phyloP scores from a whole-genome alignment of 2,329 filamentous ascomycete genomes.

The Amauroascus verrucosus region DNA sequence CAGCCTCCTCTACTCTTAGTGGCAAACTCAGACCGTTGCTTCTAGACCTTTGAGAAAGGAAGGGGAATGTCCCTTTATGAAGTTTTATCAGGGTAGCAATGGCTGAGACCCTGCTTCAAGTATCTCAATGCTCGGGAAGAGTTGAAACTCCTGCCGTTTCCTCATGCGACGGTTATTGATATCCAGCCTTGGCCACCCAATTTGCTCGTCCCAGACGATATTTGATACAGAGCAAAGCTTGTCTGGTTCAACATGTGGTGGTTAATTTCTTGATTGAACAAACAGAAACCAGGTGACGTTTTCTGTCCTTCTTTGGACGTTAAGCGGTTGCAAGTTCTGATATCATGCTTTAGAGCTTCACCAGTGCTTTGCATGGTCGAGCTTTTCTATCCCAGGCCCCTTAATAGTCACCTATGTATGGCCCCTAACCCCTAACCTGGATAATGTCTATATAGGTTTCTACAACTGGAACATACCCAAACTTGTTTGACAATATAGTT shows the following conservation, averaged over 20 bases:
- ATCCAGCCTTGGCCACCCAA: background rate
- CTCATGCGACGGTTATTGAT: background rate
- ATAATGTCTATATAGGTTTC: too few species aligned
- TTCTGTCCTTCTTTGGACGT: background rate
- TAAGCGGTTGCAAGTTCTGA: too few species aligned
- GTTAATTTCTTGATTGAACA: background rate
- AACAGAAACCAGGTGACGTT: background rate
- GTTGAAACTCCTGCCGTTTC: constrained; percentile 2
- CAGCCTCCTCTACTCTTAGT: too few species aligned
- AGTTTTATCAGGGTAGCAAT: background rate
- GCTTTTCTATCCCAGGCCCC: too few species aligned
- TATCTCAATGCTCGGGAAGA: background rate
- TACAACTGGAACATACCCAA: too few species aligned
- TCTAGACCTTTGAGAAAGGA: background rate
- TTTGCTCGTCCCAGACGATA: background rate
- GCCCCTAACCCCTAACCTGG: too few species aligned
- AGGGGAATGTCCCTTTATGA: background rate
- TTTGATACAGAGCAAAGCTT: background rate
- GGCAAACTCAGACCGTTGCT: too few species aligned
- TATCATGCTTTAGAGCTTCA: too few species aligned
- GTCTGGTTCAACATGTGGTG: background rate
- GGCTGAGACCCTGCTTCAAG: background rate
- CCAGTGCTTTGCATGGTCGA: too few species aligned
- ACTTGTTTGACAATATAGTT: background rate
- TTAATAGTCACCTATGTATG: too few species aligned